Conservation (phyloP, 768 basidiomycete genomes). For the Macrolepiota fuliginosa region DNA sequence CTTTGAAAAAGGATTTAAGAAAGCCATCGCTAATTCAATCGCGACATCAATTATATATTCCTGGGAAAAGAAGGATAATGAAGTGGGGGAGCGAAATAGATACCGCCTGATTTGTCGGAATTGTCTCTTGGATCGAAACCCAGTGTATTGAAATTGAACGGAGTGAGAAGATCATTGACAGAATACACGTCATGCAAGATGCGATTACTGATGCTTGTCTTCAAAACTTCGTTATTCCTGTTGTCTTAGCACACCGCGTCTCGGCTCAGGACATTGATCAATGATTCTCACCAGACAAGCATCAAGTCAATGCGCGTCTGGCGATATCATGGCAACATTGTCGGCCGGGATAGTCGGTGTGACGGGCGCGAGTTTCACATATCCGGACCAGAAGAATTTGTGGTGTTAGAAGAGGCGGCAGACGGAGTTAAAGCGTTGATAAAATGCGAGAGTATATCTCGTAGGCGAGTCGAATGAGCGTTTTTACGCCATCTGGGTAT, state of each 20-base stretch:
- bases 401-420: slow-evolving; percentile 23
- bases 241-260: background rate
- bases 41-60: background rate
- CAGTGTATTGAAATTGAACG: background rate
- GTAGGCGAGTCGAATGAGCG: background rate
- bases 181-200: background rate
- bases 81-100: background rate
- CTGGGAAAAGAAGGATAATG: background rate
- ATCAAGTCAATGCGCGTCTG: background rate
- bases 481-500: slow-evolving; percentile 12
- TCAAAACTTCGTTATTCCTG: background rate
- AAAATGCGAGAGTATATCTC: background rate
- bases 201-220: background rate
- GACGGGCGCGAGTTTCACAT: background rate
- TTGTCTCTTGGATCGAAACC: background rate
- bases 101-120: background rate
- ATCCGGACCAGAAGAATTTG: background rate
- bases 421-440: slow-evolving; percentile 27
- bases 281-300: background rate
- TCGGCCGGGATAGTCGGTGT: background rate
- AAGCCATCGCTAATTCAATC: background rate
- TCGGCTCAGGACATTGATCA: background rate
- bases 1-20: background rate
- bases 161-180: background rate
- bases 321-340: background rate